phyloP scores from a whole-genome alignment of 2,329 filamentous ascomycete species.

The Alternaria arbusti region DNA sequence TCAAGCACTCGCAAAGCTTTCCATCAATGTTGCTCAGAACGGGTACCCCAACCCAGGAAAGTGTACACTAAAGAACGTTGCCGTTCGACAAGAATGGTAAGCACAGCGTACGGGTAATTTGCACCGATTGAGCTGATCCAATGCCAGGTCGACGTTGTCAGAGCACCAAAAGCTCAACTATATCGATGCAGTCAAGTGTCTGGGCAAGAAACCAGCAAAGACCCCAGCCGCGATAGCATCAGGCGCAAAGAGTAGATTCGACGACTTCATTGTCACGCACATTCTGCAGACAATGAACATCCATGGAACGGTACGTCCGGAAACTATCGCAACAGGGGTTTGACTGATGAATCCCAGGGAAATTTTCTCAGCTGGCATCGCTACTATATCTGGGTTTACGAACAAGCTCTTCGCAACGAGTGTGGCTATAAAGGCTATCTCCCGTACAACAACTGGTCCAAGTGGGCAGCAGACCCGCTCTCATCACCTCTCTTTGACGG shows the following conservation, averaged over 20 bases:
- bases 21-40: too few species aligned
- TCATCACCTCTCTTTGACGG: conserved; percentile 34
- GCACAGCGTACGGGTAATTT: too few species aligned
- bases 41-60: too few species aligned
- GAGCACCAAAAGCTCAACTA: conserved; percentile 5
- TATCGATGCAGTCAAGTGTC: conserved; percentile 27
- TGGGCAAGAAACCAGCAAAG: conserved; percentile 19
- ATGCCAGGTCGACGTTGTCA: not conserved
- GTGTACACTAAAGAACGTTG: too few species aligned
- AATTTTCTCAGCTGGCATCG: conserved; percentile 46
- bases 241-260: conserved; percentile 31
- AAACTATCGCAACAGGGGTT: too few species aligned
- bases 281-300: conserved; percentile 27
- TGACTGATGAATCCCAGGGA: too few species aligned
- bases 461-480: conserved; percentile 33
- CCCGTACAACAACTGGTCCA: conserved; percentile 59
- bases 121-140: too few species aligned
- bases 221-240: conserved; percentile 16
- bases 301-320: conserved; percentile 22
- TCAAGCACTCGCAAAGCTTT: too few species aligned
- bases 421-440: conserved; percentile 46
- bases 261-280: conserved; percentile 36
- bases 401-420: conserved; percentile 47
- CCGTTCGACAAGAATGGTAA: not conserved
- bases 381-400: conserved; percentile 45